Base-by-base conservation (phyloP, 2,329 filamentous ascomycete genomes). In the Ophiostoma novo-ulmi region DNA sequence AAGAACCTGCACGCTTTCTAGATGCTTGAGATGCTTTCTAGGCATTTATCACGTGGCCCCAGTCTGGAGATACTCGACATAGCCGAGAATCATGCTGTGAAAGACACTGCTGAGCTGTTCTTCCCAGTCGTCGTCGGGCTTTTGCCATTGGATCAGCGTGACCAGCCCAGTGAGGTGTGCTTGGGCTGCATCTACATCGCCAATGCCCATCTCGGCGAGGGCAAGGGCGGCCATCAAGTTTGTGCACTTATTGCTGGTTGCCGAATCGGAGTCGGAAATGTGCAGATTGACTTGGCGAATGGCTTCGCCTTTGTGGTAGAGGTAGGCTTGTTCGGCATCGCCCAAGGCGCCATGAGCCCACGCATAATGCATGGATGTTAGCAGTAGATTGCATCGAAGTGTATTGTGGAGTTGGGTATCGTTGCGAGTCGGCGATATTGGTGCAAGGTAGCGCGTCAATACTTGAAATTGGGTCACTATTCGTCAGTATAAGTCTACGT, bases 391-490 rank as follows among this genome's bases (percentile, higher is more conserved):
- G 26, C 31, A 8, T 1, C 41, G 70, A 31, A 31, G 3, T 31
- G 31, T 3, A 20, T 48, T 20, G 4, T 64, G 52, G 6, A 65
- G 52, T 2, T 39, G 48, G 5, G 65, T 31, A 38, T 70, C 39
- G 5, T 61, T 48, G 36, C 39, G 22, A 26, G 52, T 26, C 11
- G 52, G 22, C 10, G 5, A 38, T 14, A 58, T 64, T 17, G 70
- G 39, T 5, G 55, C 55, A 4, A 71, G 55, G 1, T 52, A 52
- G 26, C 35, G 55, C 20, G 66, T 68, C 39, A 71, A 13, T 8
- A 68, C 52, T 3, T 66, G 66, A 20, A 55, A 71, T 22, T 71
- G 70, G 13, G 55, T 65, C 58, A 71, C 70, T 71, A n/a, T 35
- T 4, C 4, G 52, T 58, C 22, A 58, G 52, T 11, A 8, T 8